phyloP scores from a whole-genome alignment of 345 rosid genomes.

The Adansonia digitata region DNA sequence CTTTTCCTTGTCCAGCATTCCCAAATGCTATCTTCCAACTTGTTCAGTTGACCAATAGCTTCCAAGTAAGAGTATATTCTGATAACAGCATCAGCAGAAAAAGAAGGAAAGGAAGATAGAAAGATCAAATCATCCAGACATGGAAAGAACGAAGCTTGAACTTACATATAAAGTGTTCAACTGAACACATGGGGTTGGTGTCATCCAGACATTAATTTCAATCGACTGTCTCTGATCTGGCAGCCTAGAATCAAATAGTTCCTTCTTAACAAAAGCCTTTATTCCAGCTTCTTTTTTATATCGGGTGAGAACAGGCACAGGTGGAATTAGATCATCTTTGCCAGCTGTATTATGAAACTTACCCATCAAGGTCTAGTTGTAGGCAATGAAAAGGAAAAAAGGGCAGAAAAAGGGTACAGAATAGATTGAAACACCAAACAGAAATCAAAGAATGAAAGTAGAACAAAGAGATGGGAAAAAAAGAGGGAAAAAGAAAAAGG shows the following conservation, averaged over 20 bases:
- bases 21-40: constrained; percentile 91
- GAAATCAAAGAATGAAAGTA: neutral
- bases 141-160: too few species aligned
- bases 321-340: constrained; percentile 92
- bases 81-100: neutral
- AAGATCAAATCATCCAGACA: too few species aligned
- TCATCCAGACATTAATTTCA: constrained; percentile 55
- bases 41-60: constrained; percentile 86
- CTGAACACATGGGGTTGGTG: constrained; percentile 78
- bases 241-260: constrained; percentile 70
- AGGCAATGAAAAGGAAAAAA: constrained; percentile 11
- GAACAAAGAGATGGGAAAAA: neutral
- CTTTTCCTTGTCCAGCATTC: constrained; percentile 67
- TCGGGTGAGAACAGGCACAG: constrained; percentile 90
- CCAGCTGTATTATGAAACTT: constrained; percentile 47
- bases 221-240: constrained; percentile 69
- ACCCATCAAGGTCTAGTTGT: constrained; percentile 10
- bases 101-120: neutral
- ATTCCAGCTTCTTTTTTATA: constrained; percentile 82
- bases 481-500: neutral
- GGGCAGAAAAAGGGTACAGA: neutral
- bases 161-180: constrained; percentile 85
- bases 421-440: neutral
- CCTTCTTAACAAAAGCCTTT: constrained; percentile 95
- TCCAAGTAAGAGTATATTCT: constrained; percentile 8